These are phyloP conservation scores for Monosporascus sp. DNA, from an alignment of 2,329 filamentous ascomycete species.

Conservation along the genomic window DNA sequence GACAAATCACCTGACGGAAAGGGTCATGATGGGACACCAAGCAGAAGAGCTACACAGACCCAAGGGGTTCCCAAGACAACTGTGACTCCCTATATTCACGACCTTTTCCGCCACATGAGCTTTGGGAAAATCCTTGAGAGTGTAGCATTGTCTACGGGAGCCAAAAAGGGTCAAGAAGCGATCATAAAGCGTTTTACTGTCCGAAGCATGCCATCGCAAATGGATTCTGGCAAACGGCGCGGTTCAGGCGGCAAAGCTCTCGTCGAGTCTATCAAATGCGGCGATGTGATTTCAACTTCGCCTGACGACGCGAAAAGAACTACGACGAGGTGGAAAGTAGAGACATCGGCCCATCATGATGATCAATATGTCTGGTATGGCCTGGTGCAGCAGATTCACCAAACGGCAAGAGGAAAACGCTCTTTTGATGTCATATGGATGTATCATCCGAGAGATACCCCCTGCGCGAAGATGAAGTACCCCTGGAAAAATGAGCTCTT, in stretches of 20 bases:
- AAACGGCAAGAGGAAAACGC: constrained; percentile 26
- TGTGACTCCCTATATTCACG: constrained; percentile 63
- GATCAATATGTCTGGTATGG: constrained; percentile 61
- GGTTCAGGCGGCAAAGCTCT: constrained; percentile 11
- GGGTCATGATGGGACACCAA: neutral
- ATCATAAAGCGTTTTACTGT: constrained; percentile 15
- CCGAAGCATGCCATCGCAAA: neutral
- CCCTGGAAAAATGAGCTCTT: constrained; percentile 70
- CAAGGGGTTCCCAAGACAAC: constrained; percentile 41
- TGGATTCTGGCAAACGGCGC: neutral
- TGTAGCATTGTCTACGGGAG: constrained; percentile 20
- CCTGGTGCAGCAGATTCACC: constrained; percentile 55
- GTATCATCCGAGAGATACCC: constrained; percentile 65
- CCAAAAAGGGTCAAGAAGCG: constrained; percentile 22
- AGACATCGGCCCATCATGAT: constrained; percentile 34
- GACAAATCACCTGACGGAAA: constrained; percentile 8
- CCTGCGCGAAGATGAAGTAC: constrained; percentile 62
- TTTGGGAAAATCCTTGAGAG: constrained; percentile 48
- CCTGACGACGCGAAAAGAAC: constrained; percentile 38
- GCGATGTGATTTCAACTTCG: constrained; percentile 44
- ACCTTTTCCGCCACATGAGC: constrained; percentile 58
- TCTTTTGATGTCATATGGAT: constrained; percentile 67
- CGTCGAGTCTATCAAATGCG: constrained; percentile 32
- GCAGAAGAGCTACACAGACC: neutral
- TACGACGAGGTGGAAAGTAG: constrained; percentile 51